Percentiles rank a stretch among this genome's conserved stretches.
These are phyloP conservation scores for Corinectria fuckeliana DNA, from an alignment of 2,329 filamentous ascomycete genomes.

Conservation along the genomic window DNA sequence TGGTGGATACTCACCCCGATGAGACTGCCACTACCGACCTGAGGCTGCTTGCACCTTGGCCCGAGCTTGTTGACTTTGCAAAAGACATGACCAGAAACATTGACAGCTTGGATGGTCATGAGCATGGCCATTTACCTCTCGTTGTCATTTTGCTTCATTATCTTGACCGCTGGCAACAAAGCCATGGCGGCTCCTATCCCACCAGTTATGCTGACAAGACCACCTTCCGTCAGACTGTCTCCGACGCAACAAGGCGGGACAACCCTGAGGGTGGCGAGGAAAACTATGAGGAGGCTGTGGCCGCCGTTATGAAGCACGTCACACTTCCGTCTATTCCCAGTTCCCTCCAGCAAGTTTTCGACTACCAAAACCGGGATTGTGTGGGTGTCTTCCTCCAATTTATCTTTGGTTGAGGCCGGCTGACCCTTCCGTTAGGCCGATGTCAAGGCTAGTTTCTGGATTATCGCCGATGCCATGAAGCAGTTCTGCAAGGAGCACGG, in stretches of 20 bases:
- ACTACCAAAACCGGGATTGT: conserved; percentile 59
- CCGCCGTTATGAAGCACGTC: conserved; percentile 87
- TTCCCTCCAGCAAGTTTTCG: conserved; percentile 78
- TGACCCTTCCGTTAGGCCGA: conserved; percentile 47
- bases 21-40: conserved; percentile 85
- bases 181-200: conserved; percentile 72
- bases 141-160: conserved; percentile 83
- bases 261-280: conserved; percentile 90
- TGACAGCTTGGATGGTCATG: conserved; percentile 73
- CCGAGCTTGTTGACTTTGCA: conserved; percentile 74
- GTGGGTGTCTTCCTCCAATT: conserved; percentile 50
- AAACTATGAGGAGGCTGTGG: conserved; percentile 93
- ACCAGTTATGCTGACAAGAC: conserved; percentile 84
- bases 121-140: conserved; percentile 92
- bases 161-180: conserved; percentile 78
- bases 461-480: conserved; percentile 81
- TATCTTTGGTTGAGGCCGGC: not conserved
- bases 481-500: conserved; percentile 76
- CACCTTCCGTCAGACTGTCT: conserved; percentile 76
- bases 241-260: conserved; percentile 69
- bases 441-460: conserved; percentile 75
- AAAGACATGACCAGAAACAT: conserved; percentile 71
- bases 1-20: conserved; percentile 95
- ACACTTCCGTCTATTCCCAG: conserved; percentile 71
- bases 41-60: conserved; percentile 84